phyloP scores from a whole-genome alignment of 331 rosid genomes.

The Prunus yedoensis region DNA sequence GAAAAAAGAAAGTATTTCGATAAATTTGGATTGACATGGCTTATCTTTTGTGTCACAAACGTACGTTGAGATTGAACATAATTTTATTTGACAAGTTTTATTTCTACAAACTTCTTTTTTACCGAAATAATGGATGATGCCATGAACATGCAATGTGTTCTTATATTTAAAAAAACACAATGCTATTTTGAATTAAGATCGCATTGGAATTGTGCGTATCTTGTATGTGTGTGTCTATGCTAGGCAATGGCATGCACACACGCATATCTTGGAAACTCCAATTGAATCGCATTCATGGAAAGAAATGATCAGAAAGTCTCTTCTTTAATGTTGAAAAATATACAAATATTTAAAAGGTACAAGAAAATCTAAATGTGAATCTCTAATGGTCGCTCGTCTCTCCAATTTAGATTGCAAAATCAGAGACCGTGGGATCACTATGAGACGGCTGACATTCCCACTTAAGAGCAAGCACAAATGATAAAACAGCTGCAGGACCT shows the following conservation, averaged over 20 bases:
- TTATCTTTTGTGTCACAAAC: too few species aligned
- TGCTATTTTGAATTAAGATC: not conserved
- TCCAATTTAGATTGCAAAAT: not conserved
- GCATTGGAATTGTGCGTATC: not conserved
- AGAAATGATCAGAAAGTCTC: too few species aligned
- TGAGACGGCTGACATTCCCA: constrained; percentile 1
- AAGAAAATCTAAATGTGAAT: not conserved
- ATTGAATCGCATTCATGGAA: too few species aligned
- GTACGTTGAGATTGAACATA: too few species aligned
- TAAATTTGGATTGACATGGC: too few species aligned
- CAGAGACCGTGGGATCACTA: constrained; percentile 4
- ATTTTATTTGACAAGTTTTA: too few species aligned
- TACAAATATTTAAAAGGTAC: too few species aligned
- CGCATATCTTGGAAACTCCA: too few species aligned
- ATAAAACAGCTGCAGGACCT: not conserved
- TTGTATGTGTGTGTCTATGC: not conserved
- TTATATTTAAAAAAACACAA: not conserved
- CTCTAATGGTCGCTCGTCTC: not conserved
- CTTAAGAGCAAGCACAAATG: not conserved
- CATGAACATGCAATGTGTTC: not conserved
- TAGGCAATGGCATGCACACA: not conserved
- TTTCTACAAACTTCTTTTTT: not conserved
- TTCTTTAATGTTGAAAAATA: too few species aligned
- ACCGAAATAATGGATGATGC: not conserved
- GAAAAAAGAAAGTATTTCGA: too few species aligned